phyloP scores from a whole-genome alignment of 805 yeast genomes.

The Cyberlindnera amylophila region DNA sequence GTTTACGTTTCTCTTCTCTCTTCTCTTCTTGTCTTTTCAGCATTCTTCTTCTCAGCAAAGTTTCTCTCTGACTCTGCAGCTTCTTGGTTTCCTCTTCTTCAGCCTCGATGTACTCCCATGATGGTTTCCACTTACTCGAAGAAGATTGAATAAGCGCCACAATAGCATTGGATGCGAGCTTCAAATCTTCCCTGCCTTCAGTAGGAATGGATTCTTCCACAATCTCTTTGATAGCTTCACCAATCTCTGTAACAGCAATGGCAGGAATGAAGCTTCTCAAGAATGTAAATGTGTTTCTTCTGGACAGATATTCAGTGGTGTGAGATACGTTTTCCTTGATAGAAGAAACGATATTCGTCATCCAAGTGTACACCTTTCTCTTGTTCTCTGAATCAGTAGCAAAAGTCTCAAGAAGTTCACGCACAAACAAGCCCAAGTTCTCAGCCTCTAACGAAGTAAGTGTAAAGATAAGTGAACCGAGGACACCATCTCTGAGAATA shows the following conservation, averaged over 20 bases:
- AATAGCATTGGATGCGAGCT: conserved; percentile 69
- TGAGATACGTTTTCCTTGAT: conserved; percentile 20
- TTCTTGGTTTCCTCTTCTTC: conserved; percentile 38
- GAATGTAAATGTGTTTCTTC: conserved; percentile 76
- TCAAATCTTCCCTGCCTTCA: conserved; percentile 78
- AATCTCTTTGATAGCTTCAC: conserved; percentile 44
- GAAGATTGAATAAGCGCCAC: conserved; percentile 61
- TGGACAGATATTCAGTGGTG: conserved; percentile 65
- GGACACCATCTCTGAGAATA: conserved; percentile 44
- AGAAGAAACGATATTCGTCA: conserved; percentile 40
- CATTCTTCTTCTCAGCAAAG: conserved; percentile 12
- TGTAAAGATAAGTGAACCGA: conserved; percentile 60
- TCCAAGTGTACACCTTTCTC: conserved; percentile 48
- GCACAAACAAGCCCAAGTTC: conserved; percentile 71
- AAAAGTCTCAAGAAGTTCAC: conserved; percentile 40
- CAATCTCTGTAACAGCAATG: conserved; percentile 52
- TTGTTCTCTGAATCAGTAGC: conserved; percentile 28
- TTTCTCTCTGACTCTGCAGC: conserved; percentile 17
- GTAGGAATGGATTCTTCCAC: conserved; percentile 44
- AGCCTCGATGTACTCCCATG: conserved; percentile 34
- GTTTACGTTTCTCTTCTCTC: conserved; percentile 14
- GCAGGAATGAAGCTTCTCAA: conserved; percentile 68
- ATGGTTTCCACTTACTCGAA: conserved; percentile 37
- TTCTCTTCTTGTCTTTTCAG: conserved; percentile 15
- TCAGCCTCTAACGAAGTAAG: conserved; percentile 78